A percentile compares a stretch with the other conserved stretches of the same genome.
Conservation (phyloP, 345 rosid species). For the Brassica rapa region DNA sequence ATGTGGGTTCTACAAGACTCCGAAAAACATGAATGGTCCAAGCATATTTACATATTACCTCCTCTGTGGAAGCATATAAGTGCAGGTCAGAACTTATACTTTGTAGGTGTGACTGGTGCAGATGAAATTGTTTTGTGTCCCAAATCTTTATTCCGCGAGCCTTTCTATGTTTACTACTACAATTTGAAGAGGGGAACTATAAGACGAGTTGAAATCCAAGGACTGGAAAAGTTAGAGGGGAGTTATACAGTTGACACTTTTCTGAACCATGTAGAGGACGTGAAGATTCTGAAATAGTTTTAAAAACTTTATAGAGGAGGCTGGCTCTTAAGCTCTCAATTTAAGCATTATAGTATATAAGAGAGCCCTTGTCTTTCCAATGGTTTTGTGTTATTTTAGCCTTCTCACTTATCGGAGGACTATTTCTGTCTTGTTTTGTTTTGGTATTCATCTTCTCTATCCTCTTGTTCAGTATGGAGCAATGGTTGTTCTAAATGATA, state of each 20-base stretch:
- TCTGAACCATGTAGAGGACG: background rate
- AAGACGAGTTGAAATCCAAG: background rate
- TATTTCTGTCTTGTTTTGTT: background rate
- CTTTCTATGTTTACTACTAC: conserved; percentile 7
- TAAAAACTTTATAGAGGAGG: background rate
- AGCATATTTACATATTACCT: background rate
- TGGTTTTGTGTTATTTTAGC: background rate
- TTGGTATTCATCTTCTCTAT: background rate
- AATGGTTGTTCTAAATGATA: background rate
- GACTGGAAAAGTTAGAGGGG: background rate
- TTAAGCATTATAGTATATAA: background rate
- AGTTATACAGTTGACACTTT: background rate
- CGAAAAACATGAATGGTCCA: background rate
- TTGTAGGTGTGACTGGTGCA: background rate
- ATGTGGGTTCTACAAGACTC: conserved; percentile 1
- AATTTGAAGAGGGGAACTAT: background rate
- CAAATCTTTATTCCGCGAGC: background rate
- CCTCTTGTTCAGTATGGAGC: background rate
- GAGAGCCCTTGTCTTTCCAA: background rate
- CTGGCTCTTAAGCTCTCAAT: background rate
- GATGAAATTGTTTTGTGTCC: background rate
- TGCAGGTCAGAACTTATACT: background rate
- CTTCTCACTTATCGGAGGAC: background rate
- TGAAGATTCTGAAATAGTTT: background rate
- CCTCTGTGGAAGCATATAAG: background rate